Percentiles rank a stretch among this genome's conserved stretches.
phyloP scores from a whole-genome alignment of 768 basidiomycete species.

The Tephrocybe sp. region DNA sequence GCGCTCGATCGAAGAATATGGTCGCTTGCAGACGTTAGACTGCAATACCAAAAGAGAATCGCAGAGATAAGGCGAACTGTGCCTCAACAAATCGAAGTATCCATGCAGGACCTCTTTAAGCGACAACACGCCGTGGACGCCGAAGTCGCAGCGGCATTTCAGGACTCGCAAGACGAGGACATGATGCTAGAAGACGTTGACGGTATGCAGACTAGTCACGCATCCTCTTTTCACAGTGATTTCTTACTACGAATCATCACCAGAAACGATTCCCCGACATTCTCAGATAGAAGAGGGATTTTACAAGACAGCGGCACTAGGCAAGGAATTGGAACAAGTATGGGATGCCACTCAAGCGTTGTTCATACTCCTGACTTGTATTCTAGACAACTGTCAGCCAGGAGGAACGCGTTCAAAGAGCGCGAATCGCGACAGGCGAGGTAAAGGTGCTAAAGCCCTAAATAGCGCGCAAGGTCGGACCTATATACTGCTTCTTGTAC shows the following conservation, averaged over 20 bases:
- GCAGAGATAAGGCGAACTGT: constrained; percentile 62
- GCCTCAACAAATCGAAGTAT: constrained; percentile 50
- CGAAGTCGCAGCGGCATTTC: constrained; percentile 17
- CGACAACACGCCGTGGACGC: constrained; percentile 28
- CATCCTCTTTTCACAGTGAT: neutral
- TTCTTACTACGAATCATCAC: constrained; percentile 1
- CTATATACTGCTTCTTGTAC: neutral
- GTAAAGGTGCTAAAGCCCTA: constrained; percentile 49
- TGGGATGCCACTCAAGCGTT: constrained; percentile 9
- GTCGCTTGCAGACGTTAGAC: constrained; percentile 70
- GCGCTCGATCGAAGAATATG: constrained; percentile 79
- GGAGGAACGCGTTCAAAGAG: constrained; percentile 46
- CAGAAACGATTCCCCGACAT: constrained; percentile 10
- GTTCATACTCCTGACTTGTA: neutral
- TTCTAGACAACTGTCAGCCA: constrained; percentile 47
- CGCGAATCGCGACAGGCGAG: constrained; percentile 44
- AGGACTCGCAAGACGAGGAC: constrained; percentile 14
- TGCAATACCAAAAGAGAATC: constrained; percentile 73
- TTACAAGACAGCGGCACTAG: constrained; percentile 37
- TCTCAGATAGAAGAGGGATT: constrained; percentile 27
- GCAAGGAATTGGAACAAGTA: constrained; percentile 54
- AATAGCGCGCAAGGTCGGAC: constrained; percentile 17
- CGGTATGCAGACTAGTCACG: neutral
- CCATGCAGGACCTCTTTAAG: constrained; percentile 28
- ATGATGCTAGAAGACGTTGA: constrained; percentile 19